Evolutionary conservation across 1,139 yeast species (phyloP).

Genomic region (Blastobotrys capitulatus): DNA sequence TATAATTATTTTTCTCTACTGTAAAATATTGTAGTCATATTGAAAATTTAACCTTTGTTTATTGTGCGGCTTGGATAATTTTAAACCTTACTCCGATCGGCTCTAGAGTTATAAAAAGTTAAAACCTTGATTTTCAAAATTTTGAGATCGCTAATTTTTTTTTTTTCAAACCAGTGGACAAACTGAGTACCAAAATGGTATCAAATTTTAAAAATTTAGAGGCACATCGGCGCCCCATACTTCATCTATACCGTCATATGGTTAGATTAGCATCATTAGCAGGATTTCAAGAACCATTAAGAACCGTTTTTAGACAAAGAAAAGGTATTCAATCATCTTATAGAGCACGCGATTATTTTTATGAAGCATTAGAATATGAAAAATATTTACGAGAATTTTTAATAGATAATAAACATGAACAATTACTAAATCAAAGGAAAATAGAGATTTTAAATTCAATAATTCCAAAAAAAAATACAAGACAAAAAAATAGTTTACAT

Average conservation of each 20-base stretch:
- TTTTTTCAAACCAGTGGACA: too few species aligned
- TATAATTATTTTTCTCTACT: too few species aligned
- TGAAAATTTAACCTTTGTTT: not conserved
- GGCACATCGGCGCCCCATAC: conserved; percentile 20
- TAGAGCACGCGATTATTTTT: conserved; percentile 14
- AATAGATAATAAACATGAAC: not conserved
- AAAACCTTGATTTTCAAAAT: too few species aligned
- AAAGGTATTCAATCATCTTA: conserved; percentile 15
- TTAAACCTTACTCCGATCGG: too few species aligned
- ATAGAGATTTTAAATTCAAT: too few species aligned
- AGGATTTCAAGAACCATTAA: not conserved
- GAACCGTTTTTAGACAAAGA: conserved; percentile 10
- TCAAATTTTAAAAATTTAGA: conserved; percentile 12
- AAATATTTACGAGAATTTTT: not conserved
- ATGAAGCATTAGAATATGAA: conserved; percentile 21
- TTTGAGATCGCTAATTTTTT: too few species aligned
- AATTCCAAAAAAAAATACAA: too few species aligned
- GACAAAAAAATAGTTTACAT: not conserved
- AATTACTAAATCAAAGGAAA: not conserved
- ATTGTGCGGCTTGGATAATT: not conserved
- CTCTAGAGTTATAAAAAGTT: too few species aligned
- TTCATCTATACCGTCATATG: conserved; percentile 19
- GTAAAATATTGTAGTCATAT: not conserved
- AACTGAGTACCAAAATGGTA: too few species aligned
- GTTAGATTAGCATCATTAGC: conserved; percentile 14